Evolutionary conservation across 2,329 filamentous ascomycete species (phyloP).

Genomic region (Nemania diffusa): DNA sequence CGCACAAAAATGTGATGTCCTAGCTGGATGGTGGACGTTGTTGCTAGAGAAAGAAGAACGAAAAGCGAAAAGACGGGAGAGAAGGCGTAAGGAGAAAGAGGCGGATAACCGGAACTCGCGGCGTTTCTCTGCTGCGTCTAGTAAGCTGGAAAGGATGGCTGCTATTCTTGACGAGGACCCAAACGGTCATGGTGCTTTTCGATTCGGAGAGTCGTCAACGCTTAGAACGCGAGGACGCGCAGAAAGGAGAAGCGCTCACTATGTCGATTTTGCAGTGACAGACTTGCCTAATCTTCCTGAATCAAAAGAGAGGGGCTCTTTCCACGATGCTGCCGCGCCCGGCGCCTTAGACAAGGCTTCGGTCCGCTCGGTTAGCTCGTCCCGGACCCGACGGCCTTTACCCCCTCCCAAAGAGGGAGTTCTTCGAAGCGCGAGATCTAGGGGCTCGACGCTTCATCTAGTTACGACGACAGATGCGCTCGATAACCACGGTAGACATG

Average conservation of each 20-base stretch:
- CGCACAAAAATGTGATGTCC: slow-evolving; percentile 85
- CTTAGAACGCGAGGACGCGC: slow-evolving; percentile 80
- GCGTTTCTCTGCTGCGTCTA: slow-evolving; percentile 88
- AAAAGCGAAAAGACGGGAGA: slow-evolving; percentile 82
- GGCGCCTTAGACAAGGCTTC: slow-evolving; percentile 84
- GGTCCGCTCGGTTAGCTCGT: slow-evolving; percentile 79
- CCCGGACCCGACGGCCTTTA: slow-evolving; percentile 76
- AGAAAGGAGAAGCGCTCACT: slow-evolving; percentile 77
- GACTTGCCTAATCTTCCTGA: slow-evolving; percentile 85
- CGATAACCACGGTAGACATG: slow-evolving; percentile 47
- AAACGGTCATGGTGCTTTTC: slow-evolving; percentile 58
- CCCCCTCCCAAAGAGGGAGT: slow-evolving; percentile 87
- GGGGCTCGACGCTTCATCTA: slow-evolving; percentile 87
- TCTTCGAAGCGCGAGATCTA: slow-evolving; percentile 73
- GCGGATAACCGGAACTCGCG: slow-evolving; percentile 81
- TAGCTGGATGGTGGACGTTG: slow-evolving; percentile 96
- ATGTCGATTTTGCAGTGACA: slow-evolving; percentile 70
- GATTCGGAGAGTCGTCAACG: slow-evolving; percentile 58
- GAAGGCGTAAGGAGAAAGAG: slow-evolving; percentile 86
- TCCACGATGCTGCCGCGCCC: slow-evolving; percentile 59
- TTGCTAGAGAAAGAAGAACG: slow-evolving; percentile 93
- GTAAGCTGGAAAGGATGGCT: slow-evolving; percentile 82
- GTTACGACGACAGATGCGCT: slow-evolving; percentile 73
- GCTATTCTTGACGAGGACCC: slow-evolving; percentile 81
- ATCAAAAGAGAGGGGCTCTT: slow-evolving; percentile 57